Evolutionary conservation across 1,284 basidiomycete species (phyloP).

Genomic region (Meripilus lineatus): DNA sequence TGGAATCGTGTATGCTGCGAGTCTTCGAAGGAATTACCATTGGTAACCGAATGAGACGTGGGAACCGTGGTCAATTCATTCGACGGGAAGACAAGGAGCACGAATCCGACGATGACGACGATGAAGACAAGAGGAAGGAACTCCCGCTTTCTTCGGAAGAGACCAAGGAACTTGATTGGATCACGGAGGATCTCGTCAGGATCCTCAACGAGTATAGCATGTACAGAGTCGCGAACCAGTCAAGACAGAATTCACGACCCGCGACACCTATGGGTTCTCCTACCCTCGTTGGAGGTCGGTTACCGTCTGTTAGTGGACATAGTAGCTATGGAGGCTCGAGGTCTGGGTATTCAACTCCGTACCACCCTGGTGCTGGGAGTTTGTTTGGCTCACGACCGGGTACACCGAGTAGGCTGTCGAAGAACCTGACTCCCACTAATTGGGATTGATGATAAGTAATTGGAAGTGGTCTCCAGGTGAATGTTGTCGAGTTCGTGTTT

Average conservation of each 20-base stretch:
- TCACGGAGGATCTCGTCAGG: slow-evolving; percentile 71
- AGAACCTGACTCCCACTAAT: neutral
- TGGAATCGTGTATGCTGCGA: slow-evolving; percentile 85
- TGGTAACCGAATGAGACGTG: slow-evolving; percentile 24
- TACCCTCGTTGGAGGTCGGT: slow-evolving; percentile 18
- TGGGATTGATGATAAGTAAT: neutral
- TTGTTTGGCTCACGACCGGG: slow-evolving; percentile 55
- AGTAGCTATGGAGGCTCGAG: slow-evolving; percentile 24
- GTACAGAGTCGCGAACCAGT: slow-evolving; percentile 52
- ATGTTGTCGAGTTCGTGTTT: neutral
- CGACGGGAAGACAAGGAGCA: slow-evolving; percentile 51
- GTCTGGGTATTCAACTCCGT: slow-evolving; percentile 35
- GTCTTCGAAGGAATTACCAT: slow-evolving; percentile 85
- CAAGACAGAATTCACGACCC: slow-evolving; percentile 56
- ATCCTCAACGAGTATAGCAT: slow-evolving; percentile 65
- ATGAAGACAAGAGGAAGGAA: slow-evolving; percentile 32
- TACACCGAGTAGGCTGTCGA: slow-evolving; percentile 52
- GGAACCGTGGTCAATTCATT: slow-evolving; percentile 29
- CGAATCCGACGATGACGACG: slow-evolving; percentile 58
- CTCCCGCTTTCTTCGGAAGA: slow-evolving; percentile 59
- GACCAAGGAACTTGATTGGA: slow-evolving; percentile 67
- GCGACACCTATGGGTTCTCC: slow-evolving; percentile 57
- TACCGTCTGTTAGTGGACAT: slow-evolving; percentile 4
- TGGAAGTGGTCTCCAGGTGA: neutral
- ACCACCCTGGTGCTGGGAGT: neutral